A percentile compares a stretch with the other conserved stretches of the same genome.
Evolutionary conservation across 306 rosid genomes (phyloP).

Genomic region (Cucurbita argyrosperma): DNA sequence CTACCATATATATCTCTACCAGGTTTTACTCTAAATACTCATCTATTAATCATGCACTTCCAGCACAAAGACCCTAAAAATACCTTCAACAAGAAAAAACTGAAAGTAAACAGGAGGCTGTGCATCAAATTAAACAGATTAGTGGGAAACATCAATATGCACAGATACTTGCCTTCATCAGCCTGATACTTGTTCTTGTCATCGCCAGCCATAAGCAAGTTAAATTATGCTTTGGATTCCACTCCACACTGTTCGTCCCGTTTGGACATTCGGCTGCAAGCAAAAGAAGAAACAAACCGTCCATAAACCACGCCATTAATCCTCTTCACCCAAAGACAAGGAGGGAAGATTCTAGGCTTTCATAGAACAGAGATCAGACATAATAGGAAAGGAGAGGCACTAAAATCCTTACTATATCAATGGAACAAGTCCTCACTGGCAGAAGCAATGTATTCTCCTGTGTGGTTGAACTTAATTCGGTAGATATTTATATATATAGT

Average conservation of each 20-base stretch:
- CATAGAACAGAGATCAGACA: neutral
- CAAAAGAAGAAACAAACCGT: neutral
- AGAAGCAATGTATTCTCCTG: conserved; percentile 7
- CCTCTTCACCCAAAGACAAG: neutral
- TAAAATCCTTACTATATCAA: conserved; percentile 64
- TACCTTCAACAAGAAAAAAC: conserved; percentile 42
- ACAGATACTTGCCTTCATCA: conserved; percentile 52
- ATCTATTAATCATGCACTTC: conserved; percentile 32
- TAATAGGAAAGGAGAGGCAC: neutral
- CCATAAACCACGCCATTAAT: neutral
- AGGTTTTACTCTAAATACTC: too few relatives aligned
- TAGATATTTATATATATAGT: too few relatives aligned
- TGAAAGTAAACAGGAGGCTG: neutral
- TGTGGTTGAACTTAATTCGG: too few relatives aligned
- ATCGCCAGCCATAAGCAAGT: conserved; percentile 96
- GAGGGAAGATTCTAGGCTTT: neutral
- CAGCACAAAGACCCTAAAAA: conserved; percentile 77
- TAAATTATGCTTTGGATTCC: conserved; percentile 84
- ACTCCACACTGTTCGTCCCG: conserved; percentile 87
- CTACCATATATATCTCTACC: too few relatives aligned
- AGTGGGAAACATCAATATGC: neutral
- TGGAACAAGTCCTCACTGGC: conserved; percentile 89
- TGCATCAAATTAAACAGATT: neutral
- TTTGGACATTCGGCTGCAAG: conserved; percentile 57
- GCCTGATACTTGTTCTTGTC: conserved; percentile 94